Evolutionary conservation across 2,329 filamentous ascomycete species (phyloP).

Genomic region (Xylaria sp.): DNA sequence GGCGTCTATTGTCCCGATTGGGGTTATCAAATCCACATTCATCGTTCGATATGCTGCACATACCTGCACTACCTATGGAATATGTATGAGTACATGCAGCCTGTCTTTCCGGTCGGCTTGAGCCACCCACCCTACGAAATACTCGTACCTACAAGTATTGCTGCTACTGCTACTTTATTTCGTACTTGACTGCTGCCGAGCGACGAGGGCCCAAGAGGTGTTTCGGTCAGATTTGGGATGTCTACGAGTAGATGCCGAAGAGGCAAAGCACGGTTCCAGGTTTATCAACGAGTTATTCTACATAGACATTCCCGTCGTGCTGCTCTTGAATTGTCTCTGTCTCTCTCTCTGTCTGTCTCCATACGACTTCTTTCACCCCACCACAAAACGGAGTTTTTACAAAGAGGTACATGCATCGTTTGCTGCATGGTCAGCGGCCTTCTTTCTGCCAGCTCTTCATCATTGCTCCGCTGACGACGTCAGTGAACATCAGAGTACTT

Average conservation of each 20-base stretch:
- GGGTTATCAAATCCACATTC: background rate
- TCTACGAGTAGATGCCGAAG: slow-evolving; percentile 21
- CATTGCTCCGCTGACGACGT: slow-evolving; percentile 6
- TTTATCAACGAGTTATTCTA: no score
- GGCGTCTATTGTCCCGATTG: background rate
- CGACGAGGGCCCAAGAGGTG: slow-evolving; percentile 13
- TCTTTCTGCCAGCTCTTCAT: slow-evolving; percentile 2
- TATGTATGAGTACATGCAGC: slow-evolving; percentile 11
- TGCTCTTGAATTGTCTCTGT: slow-evolving; percentile 9
- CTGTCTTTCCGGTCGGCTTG: slow-evolving; percentile 11
- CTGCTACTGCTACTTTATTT: background rate
- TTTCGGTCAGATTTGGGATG: slow-evolving; percentile 30
- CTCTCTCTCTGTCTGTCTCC: background rate
- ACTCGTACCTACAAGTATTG: no score
- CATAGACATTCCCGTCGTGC: no score
- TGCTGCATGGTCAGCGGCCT: slow-evolving; percentile 20
- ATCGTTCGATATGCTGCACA: background rate
- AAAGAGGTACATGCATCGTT: slow-evolving; percentile 4
- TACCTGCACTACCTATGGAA: background rate
- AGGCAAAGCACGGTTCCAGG: background rate
- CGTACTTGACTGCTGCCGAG: background rate
- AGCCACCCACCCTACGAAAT: slow-evolving; percentile 12
- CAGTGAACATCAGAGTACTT: background rate
- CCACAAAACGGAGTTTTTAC: background rate
- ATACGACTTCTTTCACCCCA: background rate